A percentile compares a stretch with the other conserved stretches of the same genome.
phyloP scores from a whole-genome alignment of 2,329 filamentous ascomycete genomes.

The Nannizziopsis arthrosporioides region DNA sequence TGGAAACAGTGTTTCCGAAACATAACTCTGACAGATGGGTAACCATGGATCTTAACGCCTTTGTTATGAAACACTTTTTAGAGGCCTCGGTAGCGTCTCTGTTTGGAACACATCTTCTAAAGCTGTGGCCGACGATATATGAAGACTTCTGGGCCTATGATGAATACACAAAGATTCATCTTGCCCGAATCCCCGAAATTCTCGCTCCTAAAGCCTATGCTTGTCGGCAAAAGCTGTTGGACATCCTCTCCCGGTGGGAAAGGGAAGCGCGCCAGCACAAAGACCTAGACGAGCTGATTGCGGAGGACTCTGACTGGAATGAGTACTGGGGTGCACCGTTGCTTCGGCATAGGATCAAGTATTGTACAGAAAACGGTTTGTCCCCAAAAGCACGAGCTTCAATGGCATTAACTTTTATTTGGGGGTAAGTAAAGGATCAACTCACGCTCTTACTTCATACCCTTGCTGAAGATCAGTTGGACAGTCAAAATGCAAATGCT shows the following conservation, averaged over 20 bases:
- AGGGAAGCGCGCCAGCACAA: conserved; percentile 7
- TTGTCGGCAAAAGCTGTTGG: conserved; percentile 10
- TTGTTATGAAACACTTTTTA: conserved; percentile 14
- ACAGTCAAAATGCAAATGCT: conserved; percentile 12
- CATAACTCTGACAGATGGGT: conserved; percentile 13
- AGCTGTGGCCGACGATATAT: conserved; percentile 16
- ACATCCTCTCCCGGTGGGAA: conserved; percentile 15
- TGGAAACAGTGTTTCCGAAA: conserved; percentile 16
- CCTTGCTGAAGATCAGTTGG: neutral
- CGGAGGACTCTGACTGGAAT: conserved; percentile 23
- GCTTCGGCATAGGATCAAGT: conserved; percentile 3
- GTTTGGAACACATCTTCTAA: conserved; percentile 16
- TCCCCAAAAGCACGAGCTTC: conserved; percentile 9
- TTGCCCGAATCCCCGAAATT: conserved; percentile 15
- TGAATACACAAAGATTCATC: conserved; percentile 11
- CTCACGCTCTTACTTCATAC: neutral
- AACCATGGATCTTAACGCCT: conserved; percentile 16
- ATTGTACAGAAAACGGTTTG: conserved; percentile 8
- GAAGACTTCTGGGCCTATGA: conserved; percentile 18
- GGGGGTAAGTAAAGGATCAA: conserved; percentile 8
- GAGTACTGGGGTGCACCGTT: conserved; percentile 13
- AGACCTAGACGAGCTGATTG: conserved; percentile 23
- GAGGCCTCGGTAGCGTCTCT: conserved; percentile 16
- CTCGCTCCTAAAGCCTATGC: conserved; percentile 15
- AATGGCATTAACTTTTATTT: conserved; percentile 8